A percentile compares a stretch with the other conserved stretches of the same genome.
These are phyloP conservation scores for Aspergillus kassunensis DNA, from an alignment of 495 filamentous ascomycete genomes.

Conservation along the genomic window DNA sequence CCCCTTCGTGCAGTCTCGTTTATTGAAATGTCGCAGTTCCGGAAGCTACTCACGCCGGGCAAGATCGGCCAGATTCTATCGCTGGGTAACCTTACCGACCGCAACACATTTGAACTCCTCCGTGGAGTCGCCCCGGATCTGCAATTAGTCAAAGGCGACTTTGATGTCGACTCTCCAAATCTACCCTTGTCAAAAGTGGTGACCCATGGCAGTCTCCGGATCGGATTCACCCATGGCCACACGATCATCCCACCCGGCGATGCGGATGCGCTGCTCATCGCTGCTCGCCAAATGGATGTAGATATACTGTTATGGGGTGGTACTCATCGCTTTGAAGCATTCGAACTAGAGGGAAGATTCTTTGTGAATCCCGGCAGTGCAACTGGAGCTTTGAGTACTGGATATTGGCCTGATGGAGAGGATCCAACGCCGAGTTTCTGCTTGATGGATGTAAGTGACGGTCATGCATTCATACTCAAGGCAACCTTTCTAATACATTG, in stretches of 20 bases:
- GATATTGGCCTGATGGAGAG: constrained; percentile 67
- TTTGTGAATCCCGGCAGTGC: constrained; percentile 98
- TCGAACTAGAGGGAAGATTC: constrained; percentile 97
- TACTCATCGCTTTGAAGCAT: constrained; percentile 96
- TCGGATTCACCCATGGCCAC: constrained; percentile 96
- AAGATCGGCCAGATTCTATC: constrained; percentile 98
- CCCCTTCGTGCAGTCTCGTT: constrained; percentile 2
- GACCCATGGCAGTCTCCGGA: constrained; percentile 85
- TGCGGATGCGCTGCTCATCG: constrained; percentile 85
- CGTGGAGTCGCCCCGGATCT: constrained; percentile 87
- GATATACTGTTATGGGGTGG: constrained; percentile 97
- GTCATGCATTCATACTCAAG: not conserved
- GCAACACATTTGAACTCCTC: constrained; percentile 91
- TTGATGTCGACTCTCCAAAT: constrained; percentile 87
- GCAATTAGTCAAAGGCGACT: constrained; percentile 91
- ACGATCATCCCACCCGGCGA: constrained; percentile 89
- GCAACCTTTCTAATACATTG: not conserved
- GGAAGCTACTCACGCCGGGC: constrained; percentile 93
- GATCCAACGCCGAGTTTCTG: constrained; percentile 94
- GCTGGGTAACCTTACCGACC: constrained; percentile 94
- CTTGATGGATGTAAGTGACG: constrained; percentile 88
- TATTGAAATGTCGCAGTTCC: constrained; percentile 63
- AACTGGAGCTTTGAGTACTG: constrained; percentile 76
- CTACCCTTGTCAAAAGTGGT: constrained; percentile 91
- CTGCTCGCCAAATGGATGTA: constrained; percentile 92